Conservation (phyloP, 2,329 filamentous ascomycete species). For the Hypocrella siamensis region DNA sequence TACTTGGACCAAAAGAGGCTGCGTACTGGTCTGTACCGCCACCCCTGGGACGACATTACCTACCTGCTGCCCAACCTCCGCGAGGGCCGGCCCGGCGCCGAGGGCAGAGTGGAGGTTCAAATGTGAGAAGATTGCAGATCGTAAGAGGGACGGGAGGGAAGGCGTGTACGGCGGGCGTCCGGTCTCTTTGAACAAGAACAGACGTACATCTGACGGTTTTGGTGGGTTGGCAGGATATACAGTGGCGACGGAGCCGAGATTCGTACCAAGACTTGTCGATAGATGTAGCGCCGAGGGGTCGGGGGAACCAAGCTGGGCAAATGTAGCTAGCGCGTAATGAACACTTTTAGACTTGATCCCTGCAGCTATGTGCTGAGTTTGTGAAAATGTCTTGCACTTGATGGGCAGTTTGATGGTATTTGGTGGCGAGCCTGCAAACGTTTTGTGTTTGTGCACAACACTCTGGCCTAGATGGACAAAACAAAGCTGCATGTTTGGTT, state of each 20-base stretch:
- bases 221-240: not conserved
- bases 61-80: constrained; percentile 76
- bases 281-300: not conserved
- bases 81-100: constrained; percentile 54
- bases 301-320: not conserved
- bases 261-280: not conserved
- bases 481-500: too few relatives aligned
- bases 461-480: too few relatives aligned
- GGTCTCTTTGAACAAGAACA: constrained; percentile 9
- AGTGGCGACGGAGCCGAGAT: not conserved
- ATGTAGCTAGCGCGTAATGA: not conserved
- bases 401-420: too few relatives aligned
- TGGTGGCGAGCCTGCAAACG: too few relatives aligned
- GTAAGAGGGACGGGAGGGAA: not conserved
- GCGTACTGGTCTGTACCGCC: constrained; percentile 94
- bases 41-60: constrained; percentile 98
- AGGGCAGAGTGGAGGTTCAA: constrained; percentile 82
- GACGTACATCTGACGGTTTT: not conserved
- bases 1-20: constrained; percentile 99
- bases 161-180: constrained; percentile 7
- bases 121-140: constrained; percentile 31
- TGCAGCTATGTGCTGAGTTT: too few relatives aligned
- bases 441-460: too few relatives aligned
- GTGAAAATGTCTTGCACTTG: too few relatives aligned
- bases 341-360: too few relatives aligned